Conservation (phyloP, 179 eudicot species). For the Beta lomatogona region DNA sequence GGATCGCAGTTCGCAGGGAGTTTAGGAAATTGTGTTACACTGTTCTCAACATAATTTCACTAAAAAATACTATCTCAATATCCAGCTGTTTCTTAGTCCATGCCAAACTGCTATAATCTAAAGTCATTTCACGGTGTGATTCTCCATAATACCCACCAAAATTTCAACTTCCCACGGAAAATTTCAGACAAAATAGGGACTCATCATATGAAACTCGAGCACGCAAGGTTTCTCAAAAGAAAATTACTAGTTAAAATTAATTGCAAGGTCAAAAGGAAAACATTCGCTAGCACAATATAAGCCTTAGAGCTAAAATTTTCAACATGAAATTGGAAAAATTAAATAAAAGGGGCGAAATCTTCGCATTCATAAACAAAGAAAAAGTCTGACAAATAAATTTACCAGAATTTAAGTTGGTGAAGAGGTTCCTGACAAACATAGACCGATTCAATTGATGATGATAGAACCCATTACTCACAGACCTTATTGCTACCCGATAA, state of each 20-base stretch:
- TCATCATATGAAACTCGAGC: no score
- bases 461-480: conserved; percentile 37
- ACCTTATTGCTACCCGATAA: conserved; percentile 35
- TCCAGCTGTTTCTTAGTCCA: neutral
- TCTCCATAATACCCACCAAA: neutral
- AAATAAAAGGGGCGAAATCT: no score
- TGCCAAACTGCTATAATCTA: neutral
- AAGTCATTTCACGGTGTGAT: neutral
- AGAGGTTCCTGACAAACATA: conserved; percentile 26
- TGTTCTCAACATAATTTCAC: no score
- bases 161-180: neutral
- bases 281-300: no score
- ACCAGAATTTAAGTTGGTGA: conserved; percentile 40
- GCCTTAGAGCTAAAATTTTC: no score
- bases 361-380: no score
- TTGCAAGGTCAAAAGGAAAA: no score
- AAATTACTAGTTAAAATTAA: no score
- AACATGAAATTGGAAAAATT: no score
- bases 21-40: no score
- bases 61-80: neutral
- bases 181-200: neutral
- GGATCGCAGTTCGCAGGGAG: no score
- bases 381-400: neutral
- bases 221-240: no score
- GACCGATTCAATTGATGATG: conserved; percentile 31